Base-by-base conservation (phyloP, 2,329 filamentous ascomycete genomes). In the Trichoderma breve region DNA sequence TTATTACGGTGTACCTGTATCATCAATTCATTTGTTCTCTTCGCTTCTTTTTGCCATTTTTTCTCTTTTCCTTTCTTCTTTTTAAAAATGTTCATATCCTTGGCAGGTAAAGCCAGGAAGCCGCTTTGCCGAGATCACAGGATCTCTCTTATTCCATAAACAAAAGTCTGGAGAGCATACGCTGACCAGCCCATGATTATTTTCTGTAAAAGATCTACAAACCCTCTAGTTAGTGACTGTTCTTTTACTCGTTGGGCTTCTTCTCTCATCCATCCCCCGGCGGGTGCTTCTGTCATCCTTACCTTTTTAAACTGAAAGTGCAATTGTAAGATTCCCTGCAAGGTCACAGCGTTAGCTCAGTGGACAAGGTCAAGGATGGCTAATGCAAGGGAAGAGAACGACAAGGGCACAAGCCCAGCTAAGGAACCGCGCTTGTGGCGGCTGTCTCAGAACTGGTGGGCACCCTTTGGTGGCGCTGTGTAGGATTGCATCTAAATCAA, bases 251-350 rank as follows among this genome's bases (percentile, higher is more conserved):
- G 9, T 30, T 60, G 15, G 36, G 15, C 39, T 14, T 30, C 24
- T 60, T 60, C 18, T 30, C 28, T 58, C 26, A 26, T n/a, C n/a
- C 30, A 18, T 64, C 39, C 39, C 24, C 39, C 7, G 7, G 39
- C 15, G 15, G 18, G 39, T 43, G 6, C 39, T 43, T 43, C 39
- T 51, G 6, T 30, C 11, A 1, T 30, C 24, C 82, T 79, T 82
- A 97, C 94, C 90, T 97, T 97, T 83, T 98, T 99, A 86, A 98
- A 98, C 82, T 98, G 95, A 81, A 99, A 99, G 81, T 98, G 95
- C 72, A 99, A 88, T 83, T 98, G 95, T 72, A 99, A 85, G 77
- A 98, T 97, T 68, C 95, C 95, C 93, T 97, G 62, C 64, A 14
- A 58, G 55, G 63, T 68, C 28, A 51, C 43, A 53, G 30, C 36